Evolutionary conservation across 2,329 filamentous ascomycete species (phyloP).

Genomic region (Colletotrichum cordylinicola): DNA sequence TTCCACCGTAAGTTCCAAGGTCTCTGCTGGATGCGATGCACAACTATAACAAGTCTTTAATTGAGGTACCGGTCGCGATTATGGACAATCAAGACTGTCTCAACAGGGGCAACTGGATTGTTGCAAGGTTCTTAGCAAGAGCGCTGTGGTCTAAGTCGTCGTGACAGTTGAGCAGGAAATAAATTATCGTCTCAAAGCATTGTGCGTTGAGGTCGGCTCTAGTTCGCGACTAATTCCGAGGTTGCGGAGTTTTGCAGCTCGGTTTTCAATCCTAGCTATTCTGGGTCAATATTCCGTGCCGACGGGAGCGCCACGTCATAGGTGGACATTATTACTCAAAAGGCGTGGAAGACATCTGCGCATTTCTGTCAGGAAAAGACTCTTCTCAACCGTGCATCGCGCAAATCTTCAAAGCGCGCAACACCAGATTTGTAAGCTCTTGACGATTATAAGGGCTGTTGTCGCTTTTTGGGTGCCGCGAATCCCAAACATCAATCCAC

Average conservation of each 20-base stretch:
- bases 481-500: neutral
- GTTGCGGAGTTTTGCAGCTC: neutral
- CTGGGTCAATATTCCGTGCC: neutral
- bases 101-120: neutral
- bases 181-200: neutral
- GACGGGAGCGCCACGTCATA: neutral
- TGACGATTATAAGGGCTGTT: neutral
- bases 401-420: neutral
- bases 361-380: neutral
- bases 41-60: neutral
- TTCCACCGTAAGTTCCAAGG: neutral
- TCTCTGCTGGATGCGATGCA: neutral
- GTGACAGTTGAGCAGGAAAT: neutral
- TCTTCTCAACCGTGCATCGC: neutral
- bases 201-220: neutral
- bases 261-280: neutral
- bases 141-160: neutral
- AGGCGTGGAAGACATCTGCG: neutral
- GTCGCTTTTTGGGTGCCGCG: neutral
- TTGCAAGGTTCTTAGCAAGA: neutral
- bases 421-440: neutral
- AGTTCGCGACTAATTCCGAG: neutral
- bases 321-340: neutral
- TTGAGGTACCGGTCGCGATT: neutral
- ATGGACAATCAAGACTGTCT: neutral